Base-by-base conservation (phyloP, 1,284 basidiomycete genomes). In the Cryptococcus depauperatus region DNA sequence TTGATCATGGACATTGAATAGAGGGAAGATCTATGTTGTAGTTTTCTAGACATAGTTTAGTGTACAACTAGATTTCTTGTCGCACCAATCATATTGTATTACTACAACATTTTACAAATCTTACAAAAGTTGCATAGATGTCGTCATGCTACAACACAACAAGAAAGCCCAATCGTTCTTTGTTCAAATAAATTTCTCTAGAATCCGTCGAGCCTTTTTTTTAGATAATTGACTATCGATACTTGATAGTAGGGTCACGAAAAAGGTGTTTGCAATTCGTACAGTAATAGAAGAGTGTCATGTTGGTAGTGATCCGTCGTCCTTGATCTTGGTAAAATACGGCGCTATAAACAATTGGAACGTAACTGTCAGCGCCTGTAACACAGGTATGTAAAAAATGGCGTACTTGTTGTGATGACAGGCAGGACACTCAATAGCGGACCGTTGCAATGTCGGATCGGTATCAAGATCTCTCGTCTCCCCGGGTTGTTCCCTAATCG, bases 291-390 rank as follows among this genome's bases (percentile, higher is more conserved):
- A 93, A 95, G 1, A 93, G 77, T 33, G 87, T 88, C 90, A 71
- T 71, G 52, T 69, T 69, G 32, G 69, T 93, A 60, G 91, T 86
- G 59, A 85, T 87, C 43, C 90, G 81, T 65, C 91, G 90, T 13
- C 87, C 92, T 68, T 95, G 90, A 71, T 93, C 90, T 71, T 93
- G 90, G 70, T 84, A 95, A 66, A 85, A 81, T 13, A 95, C 90
- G 39, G 86, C 81, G 61, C 89, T 92, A 23, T 22, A 28, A 7
- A 35, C 40, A 25, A 40, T 28, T n/a, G n/a, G 29, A 26, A 23
- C 19, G 29, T n/a, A 6, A 14, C 16, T 2, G 18, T 18, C 18
- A 21, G 22, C n/a, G 8, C 5, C 28, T 3, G 14, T n/a, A 22
- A 19, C 25, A 28, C 10, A n/a, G 14, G 11, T 14, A 18, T 19